Base-by-base conservation (phyloP, 495 filamentous ascomycete genomes). In the Cairneyella variabilis region DNA sequence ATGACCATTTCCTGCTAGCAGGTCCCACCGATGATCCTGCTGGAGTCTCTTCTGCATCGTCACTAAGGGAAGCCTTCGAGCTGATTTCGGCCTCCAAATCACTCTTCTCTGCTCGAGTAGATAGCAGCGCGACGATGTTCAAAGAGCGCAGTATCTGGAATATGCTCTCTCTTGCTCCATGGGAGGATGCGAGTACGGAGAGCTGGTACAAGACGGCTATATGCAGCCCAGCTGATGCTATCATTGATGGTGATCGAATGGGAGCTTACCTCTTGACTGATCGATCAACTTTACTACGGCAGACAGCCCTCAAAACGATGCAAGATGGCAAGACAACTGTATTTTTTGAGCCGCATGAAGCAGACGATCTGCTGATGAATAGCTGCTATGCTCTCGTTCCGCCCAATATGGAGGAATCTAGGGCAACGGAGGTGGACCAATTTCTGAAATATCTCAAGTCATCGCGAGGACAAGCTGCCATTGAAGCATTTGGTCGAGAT, bases 321-420 rank as follows among this genome's bases (percentile, higher is more conserved):
- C 10, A 3, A n/a, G n/a, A n/a, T n/a, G n/a, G n/a, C 8, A 4
- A 30, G 23, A 48, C 44, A 3, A 48, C 44, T 7, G 28, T 48
- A n/a, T 48, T 48, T 22, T 34, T 30, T 18, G 44, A 48, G 20
- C 44, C 44, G 6, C 4, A 8, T 8, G 16, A 3, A 8, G 44
- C 10, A n/a, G 25, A 28, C 8, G 25, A 48, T 34, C 12, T 36
- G 4, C 17, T 48, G 28, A 48, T 48, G 44, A 48, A 48, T 34
- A 48, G 44, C 44, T 48, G 44, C 44, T 48, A 48, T 30, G 44
- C 44, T 5, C 44, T 48, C 30, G n/a, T n/a, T n/a, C n/a, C n/a
- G n/a, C n/a, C n/a, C n/a, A n/a, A n/a, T n/a, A n/a, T n/a, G n/a
- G n/a, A n/a, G n/a, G n/a, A n/a, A n/a, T n/a, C n/a, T n/a, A n/a